These are phyloP conservation scores for Taiwanofungus camphoratus DNA, from an alignment of 1,284 basidiomycete species.

Conservation along the genomic window DNA sequence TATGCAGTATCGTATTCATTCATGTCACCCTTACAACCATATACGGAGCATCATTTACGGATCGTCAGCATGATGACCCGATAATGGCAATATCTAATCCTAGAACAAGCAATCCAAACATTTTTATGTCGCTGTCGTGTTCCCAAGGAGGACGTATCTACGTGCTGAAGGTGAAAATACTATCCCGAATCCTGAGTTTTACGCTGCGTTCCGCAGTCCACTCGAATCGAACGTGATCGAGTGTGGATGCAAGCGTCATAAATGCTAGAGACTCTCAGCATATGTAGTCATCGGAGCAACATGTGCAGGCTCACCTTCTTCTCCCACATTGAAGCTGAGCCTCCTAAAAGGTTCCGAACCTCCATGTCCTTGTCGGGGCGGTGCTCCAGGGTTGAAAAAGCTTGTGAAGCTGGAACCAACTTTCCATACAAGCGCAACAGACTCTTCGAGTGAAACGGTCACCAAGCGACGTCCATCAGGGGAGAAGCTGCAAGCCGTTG, in stretches of 20 bases:
- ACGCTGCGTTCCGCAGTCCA: slow-evolving; percentile 83
- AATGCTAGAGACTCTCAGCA: slow-evolving; percentile 38
- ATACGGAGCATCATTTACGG: no score
- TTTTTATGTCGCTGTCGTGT: no score
- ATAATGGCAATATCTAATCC: no score
- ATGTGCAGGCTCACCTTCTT: slow-evolving; percentile 40
- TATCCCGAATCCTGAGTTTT: slow-evolving; percentile 75
- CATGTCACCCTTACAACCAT: no score
- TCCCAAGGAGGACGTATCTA: no score
- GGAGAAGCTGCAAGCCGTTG: slow-evolving; percentile 84
- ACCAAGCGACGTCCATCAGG: slow-evolving; percentile 89
- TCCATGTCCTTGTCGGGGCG: slow-evolving; percentile 82
- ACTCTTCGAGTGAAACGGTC: slow-evolving; percentile 83
- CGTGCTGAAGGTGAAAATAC: slow-evolving; percentile 79
- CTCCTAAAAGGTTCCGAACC: slow-evolving; percentile 84
- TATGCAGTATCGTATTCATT: no score
- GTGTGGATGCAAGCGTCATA: slow-evolving; percentile 64
- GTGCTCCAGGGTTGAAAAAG: slow-evolving; percentile 87
- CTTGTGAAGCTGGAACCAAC: slow-evolving; percentile 82
- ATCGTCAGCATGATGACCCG: no score
- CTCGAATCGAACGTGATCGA: slow-evolving; percentile 74
- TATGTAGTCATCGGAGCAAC: background rate
- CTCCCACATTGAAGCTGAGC: slow-evolving; percentile 69
- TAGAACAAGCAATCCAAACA: no score
- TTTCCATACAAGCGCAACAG: slow-evolving; percentile 83